Evolutionary conservation across 1,139 yeast species (phyloP).

Genomic region (Pichia terricola): DNA sequence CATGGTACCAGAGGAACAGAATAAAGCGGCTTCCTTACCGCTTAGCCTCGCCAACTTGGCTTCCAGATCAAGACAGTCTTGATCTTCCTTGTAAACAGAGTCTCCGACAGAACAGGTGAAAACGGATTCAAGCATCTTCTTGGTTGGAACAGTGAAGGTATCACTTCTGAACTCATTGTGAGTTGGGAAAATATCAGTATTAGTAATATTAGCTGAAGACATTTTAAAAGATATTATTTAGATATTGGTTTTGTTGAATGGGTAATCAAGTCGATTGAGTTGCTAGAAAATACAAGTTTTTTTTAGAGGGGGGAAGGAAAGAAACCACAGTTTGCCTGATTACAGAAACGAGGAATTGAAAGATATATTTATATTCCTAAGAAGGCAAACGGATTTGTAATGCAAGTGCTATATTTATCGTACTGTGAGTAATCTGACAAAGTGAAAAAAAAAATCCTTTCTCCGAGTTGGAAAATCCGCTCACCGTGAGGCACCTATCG

Average conservation of each 20-base stretch:
- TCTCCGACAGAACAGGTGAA: constrained; percentile 66
- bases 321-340: no score
- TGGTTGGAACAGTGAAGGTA: constrained; percentile 88
- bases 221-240: background rate
- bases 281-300: no score
- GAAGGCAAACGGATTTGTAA: no score
- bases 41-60: constrained; percentile 55
- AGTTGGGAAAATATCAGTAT: constrained; percentile 6
- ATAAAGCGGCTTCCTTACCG: constrained; percentile 78
- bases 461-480: background rate
- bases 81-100: constrained; percentile 81
- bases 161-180: constrained; percentile 59
- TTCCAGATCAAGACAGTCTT: constrained; percentile 58
- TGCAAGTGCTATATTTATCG: no score
- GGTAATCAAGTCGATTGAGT: background rate
- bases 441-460: no score
- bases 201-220: background rate
- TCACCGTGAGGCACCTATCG: background rate
- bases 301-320: no score
- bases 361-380: no score
- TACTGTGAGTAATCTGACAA: no score
- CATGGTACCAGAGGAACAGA: constrained; percentile 83
- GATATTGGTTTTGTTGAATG: background rate
- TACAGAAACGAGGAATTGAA: no score
- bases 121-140: constrained; percentile 60